A percentile compares a stretch with the other conserved stretches of the same genome.
Conservation (phyloP, 2,329 filamentous ascomycete genomes). For the Aureobasidium uvarum region DNA sequence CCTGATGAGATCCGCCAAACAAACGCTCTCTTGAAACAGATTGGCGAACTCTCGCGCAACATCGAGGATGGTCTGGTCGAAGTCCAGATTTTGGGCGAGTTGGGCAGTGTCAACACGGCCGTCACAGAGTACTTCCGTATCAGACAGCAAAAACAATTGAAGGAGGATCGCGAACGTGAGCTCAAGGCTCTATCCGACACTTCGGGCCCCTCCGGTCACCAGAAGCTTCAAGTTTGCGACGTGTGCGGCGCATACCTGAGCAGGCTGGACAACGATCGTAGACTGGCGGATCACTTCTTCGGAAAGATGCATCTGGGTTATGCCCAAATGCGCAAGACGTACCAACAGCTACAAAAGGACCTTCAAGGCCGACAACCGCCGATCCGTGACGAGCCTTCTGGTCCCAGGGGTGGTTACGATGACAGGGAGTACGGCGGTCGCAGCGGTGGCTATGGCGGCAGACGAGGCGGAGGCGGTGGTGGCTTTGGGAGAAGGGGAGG, state of each 20-base stretch:
- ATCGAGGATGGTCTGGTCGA: slow-evolving; percentile 83
- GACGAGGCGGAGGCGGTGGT: slow-evolving; percentile 41
- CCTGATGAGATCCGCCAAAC: slow-evolving; percentile 97
- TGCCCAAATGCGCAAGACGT: slow-evolving; percentile 95
- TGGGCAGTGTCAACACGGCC: slow-evolving; percentile 74
- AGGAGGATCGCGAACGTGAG: slow-evolving; percentile 80
- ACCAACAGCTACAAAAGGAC: slow-evolving; percentile 81
- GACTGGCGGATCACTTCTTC: slow-evolving; percentile 96
- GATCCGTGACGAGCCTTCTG: slow-evolving; percentile 51
- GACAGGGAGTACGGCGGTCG: slow-evolving; percentile 39
- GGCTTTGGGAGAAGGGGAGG: slow-evolving; percentile 31
- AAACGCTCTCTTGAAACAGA: slow-evolving; percentile 82
- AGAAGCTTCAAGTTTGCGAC: slow-evolving; percentile 98
- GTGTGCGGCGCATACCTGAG: slow-evolving; percentile 95
- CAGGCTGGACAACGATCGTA: slow-evolving; percentile 87
- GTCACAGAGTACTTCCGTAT: slow-evolving; percentile 87
- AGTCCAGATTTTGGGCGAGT: slow-evolving; percentile 79
- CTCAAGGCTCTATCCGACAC: slow-evolving; percentile 90
- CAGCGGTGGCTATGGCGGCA: slow-evolving; percentile 51
- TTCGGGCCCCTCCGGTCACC: slow-evolving; percentile 86
- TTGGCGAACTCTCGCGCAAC: slow-evolving; percentile 73
- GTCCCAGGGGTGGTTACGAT: slow-evolving; percentile 46
- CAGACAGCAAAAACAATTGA: slow-evolving; percentile 73
- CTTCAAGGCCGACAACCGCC: slow-evolving; percentile 69
- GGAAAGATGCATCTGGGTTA: slow-evolving; percentile 99